Percentiles rank a stretch among this genome's conserved stretches.
phyloP scores from a whole-genome alignment of 2,329 filamentous ascomycete genomes.

The Fusarium luffae region DNA sequence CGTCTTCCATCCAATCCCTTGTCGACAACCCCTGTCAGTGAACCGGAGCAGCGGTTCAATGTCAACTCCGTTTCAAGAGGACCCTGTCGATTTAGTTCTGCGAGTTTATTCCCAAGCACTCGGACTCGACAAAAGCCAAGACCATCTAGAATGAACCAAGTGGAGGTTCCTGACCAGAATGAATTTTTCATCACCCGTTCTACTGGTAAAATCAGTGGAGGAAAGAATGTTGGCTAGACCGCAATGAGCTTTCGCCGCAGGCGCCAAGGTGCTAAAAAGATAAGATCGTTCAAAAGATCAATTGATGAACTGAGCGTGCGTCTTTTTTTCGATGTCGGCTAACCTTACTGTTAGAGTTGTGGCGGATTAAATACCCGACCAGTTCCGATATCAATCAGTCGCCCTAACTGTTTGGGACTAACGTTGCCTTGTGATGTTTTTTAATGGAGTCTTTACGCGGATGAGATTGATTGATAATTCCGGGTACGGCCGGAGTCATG shows the following conservation, averaged over 20 bases:
- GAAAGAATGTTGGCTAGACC: neutral
- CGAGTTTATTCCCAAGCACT: neutral
- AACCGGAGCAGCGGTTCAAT: conserved; percentile 6
- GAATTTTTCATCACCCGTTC: neutral
- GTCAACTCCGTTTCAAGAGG: neutral
- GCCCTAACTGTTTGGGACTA: neutral
- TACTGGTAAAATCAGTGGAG: neutral
- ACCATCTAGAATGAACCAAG: neutral
- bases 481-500: neutral
- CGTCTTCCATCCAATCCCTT: neutral
- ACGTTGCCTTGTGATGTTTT: neutral
- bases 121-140: neutral
- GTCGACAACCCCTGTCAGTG: neutral
- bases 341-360: neutral
- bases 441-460: neutral
- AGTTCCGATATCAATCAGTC: neutral
- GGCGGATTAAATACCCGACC: neutral
- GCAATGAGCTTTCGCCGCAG: neutral
- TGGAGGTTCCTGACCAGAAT: neutral
- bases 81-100: neutral
- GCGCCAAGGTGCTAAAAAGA: neutral
- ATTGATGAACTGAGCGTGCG: neutral
- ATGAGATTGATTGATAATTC: neutral
- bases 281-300: neutral
- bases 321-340: neutral